A percentile compares a stretch with the other conserved stretches of the same genome.
These are phyloP conservation scores for Mortierella sp. DNA, from an alignment of 371 early-diverging fungal genomes.

Conservation along the genomic window DNA sequence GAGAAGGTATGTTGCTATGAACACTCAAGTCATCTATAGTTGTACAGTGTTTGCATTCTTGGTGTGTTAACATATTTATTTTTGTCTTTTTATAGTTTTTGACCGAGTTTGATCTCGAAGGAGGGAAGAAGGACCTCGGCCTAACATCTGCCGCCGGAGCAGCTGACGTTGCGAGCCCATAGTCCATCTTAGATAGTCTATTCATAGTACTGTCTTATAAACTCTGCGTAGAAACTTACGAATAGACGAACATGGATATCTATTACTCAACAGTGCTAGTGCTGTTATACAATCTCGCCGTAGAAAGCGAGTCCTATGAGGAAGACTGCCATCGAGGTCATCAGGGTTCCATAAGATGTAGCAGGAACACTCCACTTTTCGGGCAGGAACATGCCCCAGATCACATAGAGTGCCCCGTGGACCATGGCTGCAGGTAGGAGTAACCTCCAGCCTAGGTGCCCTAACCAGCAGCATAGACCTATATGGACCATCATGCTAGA, in stretches of 20 bases:
- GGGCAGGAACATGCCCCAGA: constrained; percentile 50
- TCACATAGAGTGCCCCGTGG: constrained; percentile 40
- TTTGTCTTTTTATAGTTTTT: constrained; percentile 27
- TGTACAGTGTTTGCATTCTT: not conserved
- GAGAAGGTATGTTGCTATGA: constrained; percentile 40
- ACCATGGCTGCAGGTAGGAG: constrained; percentile 27
- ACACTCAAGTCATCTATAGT: not conserved
- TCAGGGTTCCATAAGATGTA: constrained; percentile 49
- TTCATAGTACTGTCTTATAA: not conserved
- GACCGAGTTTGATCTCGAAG: constrained; percentile 48
- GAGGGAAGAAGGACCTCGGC: constrained; percentile 44
- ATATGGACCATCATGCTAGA: constrained; percentile 57
- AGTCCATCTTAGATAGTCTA: not conserved
- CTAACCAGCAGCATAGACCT: constrained; percentile 50
- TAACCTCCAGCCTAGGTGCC: constrained; percentile 24
- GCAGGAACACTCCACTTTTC: constrained; percentile 51
- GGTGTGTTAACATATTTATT: not conserved
- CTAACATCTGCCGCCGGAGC: constrained; percentile 23
- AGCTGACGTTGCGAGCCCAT: constrained; percentile 16
- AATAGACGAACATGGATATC: not conserved
- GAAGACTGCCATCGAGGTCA: constrained; percentile 41
- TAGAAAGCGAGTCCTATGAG: constrained; percentile 49
- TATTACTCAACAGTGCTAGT: not conserved
- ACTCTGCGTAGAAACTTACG: not conserved
- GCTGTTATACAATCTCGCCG: constrained; percentile 46